phyloP scores from a whole-genome alignment of 2,329 filamentous ascomycete species.

The Cladophialophora psammophila region DNA sequence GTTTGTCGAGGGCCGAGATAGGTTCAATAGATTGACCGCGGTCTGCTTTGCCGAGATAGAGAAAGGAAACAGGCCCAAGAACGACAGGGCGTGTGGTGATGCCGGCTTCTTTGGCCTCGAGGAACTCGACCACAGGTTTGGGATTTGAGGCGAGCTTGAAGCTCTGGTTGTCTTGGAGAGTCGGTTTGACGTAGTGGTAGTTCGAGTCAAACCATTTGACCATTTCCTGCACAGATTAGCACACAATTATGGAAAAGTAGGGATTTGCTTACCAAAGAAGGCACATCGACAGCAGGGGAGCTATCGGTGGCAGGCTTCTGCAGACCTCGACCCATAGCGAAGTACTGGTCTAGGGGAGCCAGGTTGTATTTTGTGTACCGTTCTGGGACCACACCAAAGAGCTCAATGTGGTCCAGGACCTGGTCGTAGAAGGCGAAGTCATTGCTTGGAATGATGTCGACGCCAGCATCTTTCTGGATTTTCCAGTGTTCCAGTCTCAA shows the following conservation, averaged over 20 bases:
- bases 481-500: constrained; percentile 98
- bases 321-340: constrained; percentile 98
- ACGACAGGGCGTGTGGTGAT: constrained; percentile 92
- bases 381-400: constrained; percentile 92
- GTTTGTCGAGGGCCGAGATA: constrained; percentile 91
- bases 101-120: constrained; percentile 97
- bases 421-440: constrained; percentile 99
- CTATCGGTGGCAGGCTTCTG: constrained; percentile 74
- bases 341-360: constrained; percentile 92
- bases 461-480: constrained; percentile 98
- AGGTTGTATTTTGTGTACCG: constrained; percentile 92
- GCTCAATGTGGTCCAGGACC: constrained; percentile 96
- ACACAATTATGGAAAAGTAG: constrained; percentile 18
- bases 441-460: constrained; percentile 98
- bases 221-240: constrained; percentile 73
- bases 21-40: constrained; percentile 91
- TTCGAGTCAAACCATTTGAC: constrained; percentile 99
- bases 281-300: constrained; percentile 75
- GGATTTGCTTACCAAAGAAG: constrained; percentile 67
- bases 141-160: constrained; percentile 88
- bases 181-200: constrained; percentile 99
- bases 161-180: constrained; percentile 93
- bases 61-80: constrained; percentile 95
- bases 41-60: constrained; percentile 97
- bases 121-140: constrained; percentile 94